Evolutionary conservation across 495 filamentous ascomycete species (phyloP).

Genomic region (Trichodelitschia bisporula): DNA sequence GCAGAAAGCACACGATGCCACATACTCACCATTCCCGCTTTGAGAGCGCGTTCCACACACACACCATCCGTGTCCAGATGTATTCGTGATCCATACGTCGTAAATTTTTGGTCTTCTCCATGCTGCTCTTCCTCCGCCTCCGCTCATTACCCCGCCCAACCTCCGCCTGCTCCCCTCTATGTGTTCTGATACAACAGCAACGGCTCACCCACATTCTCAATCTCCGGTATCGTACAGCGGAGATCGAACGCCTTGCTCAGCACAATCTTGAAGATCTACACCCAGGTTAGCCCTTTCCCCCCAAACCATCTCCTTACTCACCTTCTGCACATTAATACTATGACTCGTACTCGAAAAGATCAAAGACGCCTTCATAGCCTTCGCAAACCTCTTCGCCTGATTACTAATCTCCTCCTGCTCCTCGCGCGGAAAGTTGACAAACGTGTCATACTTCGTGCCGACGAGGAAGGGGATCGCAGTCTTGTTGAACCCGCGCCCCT

Average conservation of each 20-base stretch:
- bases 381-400: constrained; percentile 86
- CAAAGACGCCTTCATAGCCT: constrained; percentile 88
- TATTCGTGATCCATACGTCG: no score
- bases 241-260: constrained; percentile 95
- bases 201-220: constrained; percentile 94
- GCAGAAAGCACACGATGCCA: no score
- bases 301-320: constrained; percentile 14
- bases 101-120: no score
- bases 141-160: no score
- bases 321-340: constrained; percentile 99
- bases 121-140: no score
- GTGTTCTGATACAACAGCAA: constrained; percentile 64
- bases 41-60: no score
- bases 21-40: no score
- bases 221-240: constrained; percentile 96
- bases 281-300: background rate
- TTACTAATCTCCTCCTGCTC: constrained; percentile 96
- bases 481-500: constrained; percentile 96
- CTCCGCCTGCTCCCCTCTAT: no score
- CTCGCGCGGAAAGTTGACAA: constrained; percentile 90
- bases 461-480: constrained; percentile 93
- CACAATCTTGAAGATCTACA: constrained; percentile 96
- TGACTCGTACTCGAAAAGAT: constrained; percentile 98
- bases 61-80: no score
- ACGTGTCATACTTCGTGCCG: constrained; percentile 96